Evolutionary conservation across 116 monocot species (phyloP), one percentile per base, ranked within the genome.

Genomic region (Cymodocea nodosa): DNA sequence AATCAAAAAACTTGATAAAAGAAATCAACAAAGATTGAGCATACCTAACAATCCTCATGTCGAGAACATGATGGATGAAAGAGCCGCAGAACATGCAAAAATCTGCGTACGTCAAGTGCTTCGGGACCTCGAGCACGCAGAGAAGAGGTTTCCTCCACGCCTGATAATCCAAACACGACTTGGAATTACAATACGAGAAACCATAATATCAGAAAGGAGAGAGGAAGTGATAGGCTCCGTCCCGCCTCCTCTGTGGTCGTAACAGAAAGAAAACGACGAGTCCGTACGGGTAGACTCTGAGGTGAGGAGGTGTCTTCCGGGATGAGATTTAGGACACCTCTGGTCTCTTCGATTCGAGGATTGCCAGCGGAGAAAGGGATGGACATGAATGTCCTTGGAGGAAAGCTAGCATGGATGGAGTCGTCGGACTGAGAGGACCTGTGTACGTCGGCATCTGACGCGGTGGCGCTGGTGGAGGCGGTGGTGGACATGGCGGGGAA

Each of bases 101-200:
- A 80, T 97, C 91, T 13, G 97, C 91, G 48, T 91, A 97, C 1
- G 91, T 97, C 91, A 97, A 85, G 80, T 97, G 91, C 78, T 97
- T 91, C 2, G 97, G 97, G 24, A 97, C 91, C 6, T 83, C 83
- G 12, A 83, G 65, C 35, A 98, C 97, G 54, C 84, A 91, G 23
- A 91, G 75, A 39, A 84, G 78, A 35, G 87, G 84, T 64, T 85
- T 97, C 75, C 91, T 81, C 61, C 80, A 78, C 23, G 70, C 80
- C 97, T 97, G 72, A 62, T 52, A 77, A 20, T 50, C 14, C 53
- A 59, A 49, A 22, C 36, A 23, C 56, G 1, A n/a, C 18, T 18
- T 39, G 16, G 13, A 39, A 69, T 23, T 37, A 14, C 14, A 66
- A 20, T 3, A 60, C 51, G 35, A 72, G 72, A 54, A 36, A 11